A percentile compares a stretch with the other conserved stretches of the same genome.
phyloP scores from a whole-genome alignment of 306 rosid genomes.

The Notholithocarpus densiflorus region DNA sequence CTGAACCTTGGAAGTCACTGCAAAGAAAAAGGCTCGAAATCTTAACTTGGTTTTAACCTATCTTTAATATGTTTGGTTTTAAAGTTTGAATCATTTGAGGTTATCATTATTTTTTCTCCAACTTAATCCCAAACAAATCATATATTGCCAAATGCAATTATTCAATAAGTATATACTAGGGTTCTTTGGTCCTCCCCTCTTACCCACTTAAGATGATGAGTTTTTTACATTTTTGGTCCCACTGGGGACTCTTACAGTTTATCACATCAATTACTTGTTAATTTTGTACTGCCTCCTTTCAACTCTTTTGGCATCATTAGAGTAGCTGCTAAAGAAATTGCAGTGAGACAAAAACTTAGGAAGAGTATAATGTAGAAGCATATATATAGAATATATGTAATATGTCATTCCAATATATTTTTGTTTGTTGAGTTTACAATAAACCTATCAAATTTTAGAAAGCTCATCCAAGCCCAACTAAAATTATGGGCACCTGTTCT shows the following conservation, averaged over 20 bases:
- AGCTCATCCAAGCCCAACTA: too few relatives aligned
- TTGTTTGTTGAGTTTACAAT: background rate
- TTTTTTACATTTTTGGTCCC: conserved; percentile 18
- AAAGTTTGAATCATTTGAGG: too few relatives aligned
- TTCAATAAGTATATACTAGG: conserved; percentile 26
- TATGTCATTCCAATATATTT: background rate
- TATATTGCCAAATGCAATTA: conserved; percentile 16
- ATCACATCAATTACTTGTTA: conserved; percentile 30
- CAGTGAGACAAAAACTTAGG: conserved; percentile 31
- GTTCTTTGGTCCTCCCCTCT: background rate
- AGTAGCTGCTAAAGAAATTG: conserved; percentile 21
- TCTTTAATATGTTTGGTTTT: too few relatives aligned
- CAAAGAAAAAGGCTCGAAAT: too few relatives aligned
- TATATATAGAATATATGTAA: background rate
- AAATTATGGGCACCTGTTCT: conserved; percentile 71
- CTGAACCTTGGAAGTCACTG: too few relatives aligned
- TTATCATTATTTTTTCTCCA: background rate
- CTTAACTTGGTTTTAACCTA: too few relatives aligned
- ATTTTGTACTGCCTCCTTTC: conserved; percentile 28
- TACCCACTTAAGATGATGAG: conserved; percentile 12
- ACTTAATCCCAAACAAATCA: conserved; percentile 12
- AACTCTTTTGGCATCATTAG: conserved; percentile 32
- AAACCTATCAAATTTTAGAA: too few relatives aligned
- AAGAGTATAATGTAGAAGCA: background rate
- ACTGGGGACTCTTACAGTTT: conserved; percentile 23